Base-by-base conservation (phyloP, 2,329 filamentous ascomycete genomes). In the Alternaria longipes region DNA sequence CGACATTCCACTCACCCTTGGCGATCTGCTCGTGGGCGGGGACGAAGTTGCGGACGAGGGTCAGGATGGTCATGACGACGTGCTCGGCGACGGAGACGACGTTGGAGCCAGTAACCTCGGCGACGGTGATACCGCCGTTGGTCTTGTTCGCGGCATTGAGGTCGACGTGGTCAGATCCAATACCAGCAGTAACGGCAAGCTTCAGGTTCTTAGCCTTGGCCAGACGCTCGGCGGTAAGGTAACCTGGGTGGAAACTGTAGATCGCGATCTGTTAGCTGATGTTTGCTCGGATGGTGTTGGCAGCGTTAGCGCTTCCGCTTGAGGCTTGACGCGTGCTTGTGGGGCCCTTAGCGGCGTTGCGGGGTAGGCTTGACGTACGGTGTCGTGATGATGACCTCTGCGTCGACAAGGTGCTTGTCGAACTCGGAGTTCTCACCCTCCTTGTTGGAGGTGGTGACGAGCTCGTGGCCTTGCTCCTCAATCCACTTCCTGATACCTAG, bases 121-220 rank as follows among this genome's bases (percentile, higher is more conserved):
- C 94, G 65, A 99, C 95, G 73, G 94, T 99, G 84, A 98, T 84
- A 79, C 95, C 95, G 76, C 94, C 94, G 81, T 99, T 99, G 84
- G 94, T 97, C 85, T 90, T 94, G 91, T 98, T 98, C 81, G 95
- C 95, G 45, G 92, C 93, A 81, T 98, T 89, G 67, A 98, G 89
- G 84, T 99, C 95, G 79, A 99, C 92, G 83, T 99, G 95, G 84
- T 99, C 95, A 54, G 94, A 98, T 71, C 95, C 95, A 78, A 99
- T 97, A 85, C 95, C 95, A 74, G 95, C 95, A 53, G 95, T 99
- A 81, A 99, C 84, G 80, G 94, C 94, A 65, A 99, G 86, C 89
- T 98, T 98, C 77, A 99, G 91, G 60, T 99, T 98, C 91, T 98
- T 98, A 72, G 95, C 95, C 86, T 95, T 97, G 76, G 93, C 93